Evolutionary conservation across 257 asterid genomes (phyloP).

Genomic region (Mitragyna speciosa): DNA sequence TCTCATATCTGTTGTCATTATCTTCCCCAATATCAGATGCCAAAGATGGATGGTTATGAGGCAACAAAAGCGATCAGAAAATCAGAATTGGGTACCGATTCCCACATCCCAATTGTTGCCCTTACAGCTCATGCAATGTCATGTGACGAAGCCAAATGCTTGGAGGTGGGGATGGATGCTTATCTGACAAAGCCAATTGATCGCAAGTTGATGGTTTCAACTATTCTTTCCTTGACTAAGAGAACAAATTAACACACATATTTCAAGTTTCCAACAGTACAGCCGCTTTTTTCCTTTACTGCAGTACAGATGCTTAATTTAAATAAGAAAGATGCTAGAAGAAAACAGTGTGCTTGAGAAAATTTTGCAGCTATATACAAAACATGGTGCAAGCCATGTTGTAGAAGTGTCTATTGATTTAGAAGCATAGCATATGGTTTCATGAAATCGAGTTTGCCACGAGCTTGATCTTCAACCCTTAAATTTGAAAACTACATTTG

Average conservation of each 20-base stretch:
- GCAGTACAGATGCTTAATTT: neutral
- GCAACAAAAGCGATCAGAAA: constrained; percentile 83
- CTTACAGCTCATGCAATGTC: constrained; percentile 97
- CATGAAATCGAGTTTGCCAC: neutral
- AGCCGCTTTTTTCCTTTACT: neutral
- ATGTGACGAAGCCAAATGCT: constrained; percentile 83
- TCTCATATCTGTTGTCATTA: neutral
- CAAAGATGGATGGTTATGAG: constrained; percentile 97
- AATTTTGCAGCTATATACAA: constrained; percentile 13
- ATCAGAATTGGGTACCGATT: constrained; percentile 54
- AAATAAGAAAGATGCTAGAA: neutral
- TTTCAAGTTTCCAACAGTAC: neutral
- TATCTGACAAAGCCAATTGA: constrained; percentile 88
- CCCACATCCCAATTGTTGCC: constrained; percentile 90
- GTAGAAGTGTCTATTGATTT: neutral
- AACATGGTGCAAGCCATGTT: constrained; percentile 2
- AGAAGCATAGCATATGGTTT: neutral
- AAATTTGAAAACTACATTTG: neutral
- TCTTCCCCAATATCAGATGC: constrained; percentile 55
- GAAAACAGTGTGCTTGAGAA: neutral
- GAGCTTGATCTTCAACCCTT: neutral
- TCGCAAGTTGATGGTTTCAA: constrained; percentile 73
- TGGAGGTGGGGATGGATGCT: constrained; percentile 98
- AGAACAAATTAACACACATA: constrained; percentile 19
- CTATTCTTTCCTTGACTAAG: constrained; percentile 71